These are phyloP conservation scores for Peronospora tabacina DNA, from an alignment of 352 stramenopile species.

Conservation along the genomic window DNA sequence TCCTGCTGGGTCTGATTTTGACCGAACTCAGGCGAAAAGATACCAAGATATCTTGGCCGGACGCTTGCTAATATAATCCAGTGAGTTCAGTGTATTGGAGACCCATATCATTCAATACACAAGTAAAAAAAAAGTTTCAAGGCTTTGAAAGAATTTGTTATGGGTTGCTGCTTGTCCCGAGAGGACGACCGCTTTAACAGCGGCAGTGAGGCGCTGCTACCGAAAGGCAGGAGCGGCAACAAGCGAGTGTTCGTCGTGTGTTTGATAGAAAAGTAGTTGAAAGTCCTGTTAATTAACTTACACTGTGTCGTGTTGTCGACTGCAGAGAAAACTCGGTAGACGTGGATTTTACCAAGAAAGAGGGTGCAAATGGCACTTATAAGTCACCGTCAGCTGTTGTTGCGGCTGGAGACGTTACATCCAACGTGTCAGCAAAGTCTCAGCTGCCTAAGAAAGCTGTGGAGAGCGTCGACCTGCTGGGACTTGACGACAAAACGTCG, in stretches of 20 bases:
- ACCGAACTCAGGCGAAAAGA: slow-evolving; percentile 16
- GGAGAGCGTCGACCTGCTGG: slow-evolving; percentile 43
- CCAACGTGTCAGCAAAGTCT: slow-evolving; percentile 27
- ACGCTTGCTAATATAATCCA: not conserved
- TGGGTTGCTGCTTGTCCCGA: slow-evolving; percentile 63
- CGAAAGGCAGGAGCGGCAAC: slow-evolving; percentile 38
- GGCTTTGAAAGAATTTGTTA: slow-evolving; percentile 16
- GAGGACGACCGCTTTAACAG: slow-evolving; percentile 59
- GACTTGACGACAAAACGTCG: slow-evolving; percentile 30
- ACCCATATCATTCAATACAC: slow-evolving; percentile 1
- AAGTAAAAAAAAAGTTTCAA: slow-evolving; percentile 14
- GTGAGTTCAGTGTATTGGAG: not conserved
- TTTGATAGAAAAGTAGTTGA: not conserved
- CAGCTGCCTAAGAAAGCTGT: slow-evolving; percentile 18
- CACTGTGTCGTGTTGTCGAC: not conserved
- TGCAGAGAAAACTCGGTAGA: slow-evolving; percentile 31
- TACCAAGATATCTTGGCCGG: not conserved
- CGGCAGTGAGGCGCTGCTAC: slow-evolving; percentile 41
- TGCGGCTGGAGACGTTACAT: slow-evolving; percentile 21
- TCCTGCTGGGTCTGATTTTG: slow-evolving; percentile 9
- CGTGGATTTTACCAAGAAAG: slow-evolving; percentile 29
- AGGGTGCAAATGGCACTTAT: slow-evolving; percentile 22
- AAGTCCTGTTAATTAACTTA: not conserved
- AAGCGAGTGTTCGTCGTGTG: slow-evolving; percentile 31
- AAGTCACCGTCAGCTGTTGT: slow-evolving; percentile 29